Conservation (phyloP, 176 grass and related monocot genomes). For the Musa schizocarpa region DNA sequence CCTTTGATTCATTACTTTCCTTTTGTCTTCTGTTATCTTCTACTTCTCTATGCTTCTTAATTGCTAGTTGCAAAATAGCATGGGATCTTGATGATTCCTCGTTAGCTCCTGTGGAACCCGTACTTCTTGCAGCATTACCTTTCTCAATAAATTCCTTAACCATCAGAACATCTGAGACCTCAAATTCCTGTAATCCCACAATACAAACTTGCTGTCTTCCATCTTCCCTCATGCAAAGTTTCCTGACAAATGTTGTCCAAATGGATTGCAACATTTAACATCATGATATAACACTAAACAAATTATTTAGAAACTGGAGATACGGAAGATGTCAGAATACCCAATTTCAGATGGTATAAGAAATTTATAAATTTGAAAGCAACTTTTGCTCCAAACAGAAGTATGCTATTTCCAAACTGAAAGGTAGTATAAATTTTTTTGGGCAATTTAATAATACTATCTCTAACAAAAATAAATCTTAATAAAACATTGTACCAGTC, state of each 20-base stretch:
- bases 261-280: slow-evolving; percentile 2
- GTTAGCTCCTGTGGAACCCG: slow-evolving; percentile 90
- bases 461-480: neutral
- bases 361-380: slow-evolving; percentile 1
- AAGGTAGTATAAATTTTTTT: neutral
- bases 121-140: slow-evolving; percentile 85
- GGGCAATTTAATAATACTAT: too few relatives aligned
- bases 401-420: neutral
- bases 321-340: neutral
- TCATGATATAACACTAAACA: slow-evolving; percentile 3
- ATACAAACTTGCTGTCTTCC: slow-evolving; percentile 98
- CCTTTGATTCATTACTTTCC: slow-evolving; percentile 77
- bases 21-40: slow-evolving; percentile 61
- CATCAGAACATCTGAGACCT: slow-evolving; percentile 90
- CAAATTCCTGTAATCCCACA: slow-evolving; percentile 94
- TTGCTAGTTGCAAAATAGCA: slow-evolving; percentile 88
- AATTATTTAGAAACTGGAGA: slow-evolving; percentile 2
- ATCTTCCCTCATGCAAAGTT: slow-evolving; percentile 95
- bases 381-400: neutral
- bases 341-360: neutral
- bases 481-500: neutral
- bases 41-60: slow-evolving; percentile 76
- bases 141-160: slow-evolving; percentile 98
- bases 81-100: slow-evolving; percentile 98
- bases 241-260: slow-evolving; percentile 35